Evolutionary conservation across 148 eudicot species (phyloP).

Genomic region (Linanthus parryae): DNA sequence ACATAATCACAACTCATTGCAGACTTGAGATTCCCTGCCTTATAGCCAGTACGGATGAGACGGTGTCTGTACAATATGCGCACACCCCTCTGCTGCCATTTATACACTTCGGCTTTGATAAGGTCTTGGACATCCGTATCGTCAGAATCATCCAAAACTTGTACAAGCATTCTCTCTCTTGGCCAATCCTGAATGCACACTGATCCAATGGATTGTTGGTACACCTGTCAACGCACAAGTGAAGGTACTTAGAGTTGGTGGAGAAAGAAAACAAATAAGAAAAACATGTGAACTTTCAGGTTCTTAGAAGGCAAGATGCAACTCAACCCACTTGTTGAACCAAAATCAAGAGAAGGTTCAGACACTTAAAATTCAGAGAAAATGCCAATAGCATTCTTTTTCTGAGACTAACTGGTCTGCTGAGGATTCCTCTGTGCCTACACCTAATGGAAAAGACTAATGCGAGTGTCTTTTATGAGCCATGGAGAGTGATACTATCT

Average conservation of each 20-base stretch:
- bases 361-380: too few species aligned
- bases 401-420: too few species aligned
- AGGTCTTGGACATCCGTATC: conserved; percentile 60
- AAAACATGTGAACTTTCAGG: too few species aligned
- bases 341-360: too few species aligned
- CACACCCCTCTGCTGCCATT: conserved; percentile 90
- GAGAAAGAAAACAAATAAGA: too few species aligned
- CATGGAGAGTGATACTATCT: too few species aligned
- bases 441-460: too few species aligned
- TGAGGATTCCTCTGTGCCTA: too few species aligned
- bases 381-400: too few species aligned
- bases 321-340: too few species aligned
- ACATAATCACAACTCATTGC: conserved; percentile 98
- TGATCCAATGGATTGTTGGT: conserved; percentile 82
- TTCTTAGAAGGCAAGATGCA: too few species aligned
- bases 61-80: conserved; percentile 83
- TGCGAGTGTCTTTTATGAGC: too few species aligned
- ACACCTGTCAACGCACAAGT: conserved; percentile 48
- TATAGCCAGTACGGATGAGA: conserved; percentile 86
- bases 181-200: conserved; percentile 93
- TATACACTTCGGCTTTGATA: conserved; percentile 76
- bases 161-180: conserved; percentile 87
- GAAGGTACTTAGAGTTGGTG: conserved; percentile 2
- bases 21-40: conserved; percentile 93
- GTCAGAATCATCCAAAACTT: conserved; percentile 9